A percentile compares a stretch with the other conserved stretches of the same genome.
Evolutionary conservation across 2,329 filamentous ascomycete species (phyloP).

Genomic region (Alternaria burnsii): DNA sequence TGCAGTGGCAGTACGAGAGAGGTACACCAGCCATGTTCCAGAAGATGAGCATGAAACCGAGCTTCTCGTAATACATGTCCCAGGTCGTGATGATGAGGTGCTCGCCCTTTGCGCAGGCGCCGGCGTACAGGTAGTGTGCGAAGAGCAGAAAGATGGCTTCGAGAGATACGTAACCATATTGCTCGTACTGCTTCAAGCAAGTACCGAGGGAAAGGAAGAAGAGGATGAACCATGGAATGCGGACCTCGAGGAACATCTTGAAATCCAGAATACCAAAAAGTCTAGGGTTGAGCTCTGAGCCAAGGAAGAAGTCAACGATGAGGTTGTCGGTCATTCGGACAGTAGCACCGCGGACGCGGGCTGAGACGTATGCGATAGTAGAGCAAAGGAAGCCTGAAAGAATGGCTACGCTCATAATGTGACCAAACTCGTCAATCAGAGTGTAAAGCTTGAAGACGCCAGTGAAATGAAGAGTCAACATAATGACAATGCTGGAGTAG

Average conservation of each 20-base stretch:
- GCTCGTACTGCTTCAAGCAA: slow-evolving; percentile 82
- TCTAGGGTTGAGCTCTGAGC: slow-evolving; percentile 84
- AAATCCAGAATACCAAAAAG: slow-evolving; percentile 87
- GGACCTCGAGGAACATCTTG: slow-evolving; percentile 96
- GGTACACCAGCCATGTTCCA: slow-evolving; percentile 95
- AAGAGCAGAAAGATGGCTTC: slow-evolving; percentile 85
- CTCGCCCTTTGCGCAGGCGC: slow-evolving; percentile 91
- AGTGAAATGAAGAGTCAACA: slow-evolving; percentile 77
- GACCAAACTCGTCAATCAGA: slow-evolving; percentile 93
- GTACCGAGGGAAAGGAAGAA: slow-evolving; percentile 79
- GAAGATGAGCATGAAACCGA: slow-evolving; percentile 97
- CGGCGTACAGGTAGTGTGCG: slow-evolving; percentile 91
- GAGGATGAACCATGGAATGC: slow-evolving; percentile 90
- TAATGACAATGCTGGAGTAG: slow-evolving; percentile 81
- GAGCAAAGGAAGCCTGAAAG: slow-evolving; percentile 86
- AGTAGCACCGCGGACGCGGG: slow-evolving; percentile 78
- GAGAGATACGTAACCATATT: slow-evolving; percentile 84
- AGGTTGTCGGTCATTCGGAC: slow-evolving; percentile 90
- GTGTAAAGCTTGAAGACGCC: slow-evolving; percentile 90
- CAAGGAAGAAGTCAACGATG: slow-evolving; percentile 92
- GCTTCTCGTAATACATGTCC: slow-evolving; percentile 98
- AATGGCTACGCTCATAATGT: slow-evolving; percentile 91
- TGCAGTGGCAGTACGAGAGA: slow-evolving; percentile 92
- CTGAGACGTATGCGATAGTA: slow-evolving; percentile 85
- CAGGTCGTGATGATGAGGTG: slow-evolving; percentile 90